Base-by-base conservation (phyloP, 345 rosid species). In the Pseudoturritis turrita region DNA sequence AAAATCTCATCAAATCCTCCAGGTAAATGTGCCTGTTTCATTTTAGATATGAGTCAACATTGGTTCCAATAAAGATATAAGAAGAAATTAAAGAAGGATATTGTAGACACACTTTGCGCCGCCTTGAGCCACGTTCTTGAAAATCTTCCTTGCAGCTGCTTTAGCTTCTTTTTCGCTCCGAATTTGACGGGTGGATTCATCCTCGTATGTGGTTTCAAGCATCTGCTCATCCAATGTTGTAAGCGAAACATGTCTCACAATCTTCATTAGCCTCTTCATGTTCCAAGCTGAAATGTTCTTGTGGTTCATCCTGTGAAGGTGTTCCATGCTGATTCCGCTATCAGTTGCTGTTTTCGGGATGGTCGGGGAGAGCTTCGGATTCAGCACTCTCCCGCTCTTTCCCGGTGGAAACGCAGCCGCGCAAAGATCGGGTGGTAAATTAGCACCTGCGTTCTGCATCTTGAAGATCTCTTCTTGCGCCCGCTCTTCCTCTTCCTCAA, bases 221-320 rank as follows among this genome's bases (percentile, higher is more conserved):
- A 85, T 65, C 36, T 89, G 96, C 63, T 95, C 99, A 21, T 88
- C 97, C 77, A 95, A 63, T 17, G 99, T 95, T 2, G 96, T 73
- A 31, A 95, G 75, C 0, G 90, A 75, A 9, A 90, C 99, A 3
- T 83, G 75, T 67, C 89, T 78, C 7, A 95, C 98, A 44, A 95
- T 85, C 25, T 88, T 95, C 83, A 95, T 81, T 82, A 95, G 75
- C 64, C 96, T 87, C 85, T 95, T 95, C 99, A 95, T 95, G 54
- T 87, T 91, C 99, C 99, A 95, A 15, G 99, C 99, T 0, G 98
- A 95, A 7, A 95, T 58, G 25, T 95, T 95, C 86, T 83, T 85
- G 10, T 76, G 73, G 50, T 86, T 95, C 60, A 95, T 80, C 76
- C 81, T 89, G 17, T 89, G 96, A 63, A 95, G 61, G 29, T 87